phyloP scores from a whole-genome alignment of 202 grass and related monocot genomes.

The Panicum hallii region DNA sequence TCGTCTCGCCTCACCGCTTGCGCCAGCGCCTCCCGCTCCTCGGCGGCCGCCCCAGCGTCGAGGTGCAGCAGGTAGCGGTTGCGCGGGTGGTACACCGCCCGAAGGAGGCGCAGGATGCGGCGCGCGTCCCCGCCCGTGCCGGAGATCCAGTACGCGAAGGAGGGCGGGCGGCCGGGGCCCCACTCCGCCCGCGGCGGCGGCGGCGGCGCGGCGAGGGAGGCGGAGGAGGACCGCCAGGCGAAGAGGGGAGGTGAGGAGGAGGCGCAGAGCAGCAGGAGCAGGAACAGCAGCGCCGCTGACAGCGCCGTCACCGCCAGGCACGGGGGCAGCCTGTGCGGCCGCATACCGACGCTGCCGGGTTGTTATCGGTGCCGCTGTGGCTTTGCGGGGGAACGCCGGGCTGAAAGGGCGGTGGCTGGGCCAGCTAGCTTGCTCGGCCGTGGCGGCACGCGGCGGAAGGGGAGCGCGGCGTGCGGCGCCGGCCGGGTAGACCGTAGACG shows the following conservation, averaged over 20 bases:
- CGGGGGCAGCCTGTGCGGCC: conserved; percentile 7
- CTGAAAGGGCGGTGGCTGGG: not conserved
- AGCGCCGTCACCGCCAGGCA: conserved; percentile 23
- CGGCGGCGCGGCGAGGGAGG: not conserved
- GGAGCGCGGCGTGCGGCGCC: not conserved
- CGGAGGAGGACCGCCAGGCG: not conserved
- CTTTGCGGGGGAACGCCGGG: not conserved
- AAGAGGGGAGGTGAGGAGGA: not conserved
- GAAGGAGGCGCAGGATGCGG: conserved; percentile 65
- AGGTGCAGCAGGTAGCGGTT: conserved; percentile 83
- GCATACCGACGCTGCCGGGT: not conserved
- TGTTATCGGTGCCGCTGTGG: not conserved
- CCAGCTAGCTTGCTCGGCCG: not conserved
- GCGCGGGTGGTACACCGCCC: conserved; percentile 77
- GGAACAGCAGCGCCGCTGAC: not conserved
- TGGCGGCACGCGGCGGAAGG: not conserved
- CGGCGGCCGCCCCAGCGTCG: conserved; percentile 51
- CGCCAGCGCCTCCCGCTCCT: conserved; percentile 55
- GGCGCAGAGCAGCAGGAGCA: conserved; percentile 13
- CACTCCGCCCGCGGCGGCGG: not conserved
- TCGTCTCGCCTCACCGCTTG: conserved; percentile 22
- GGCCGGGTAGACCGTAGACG: too few relatives aligned
- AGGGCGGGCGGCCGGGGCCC: conserved; percentile 41
- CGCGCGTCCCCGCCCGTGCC: conserved; percentile 58
- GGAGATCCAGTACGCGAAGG: conserved; percentile 79